A percentile compares a stretch with the other conserved stretches of the same genome.
These are phyloP conservation scores for Populus deltoides DNA, from an alignment of 345 rosid species.

Conservation along the genomic window DNA sequence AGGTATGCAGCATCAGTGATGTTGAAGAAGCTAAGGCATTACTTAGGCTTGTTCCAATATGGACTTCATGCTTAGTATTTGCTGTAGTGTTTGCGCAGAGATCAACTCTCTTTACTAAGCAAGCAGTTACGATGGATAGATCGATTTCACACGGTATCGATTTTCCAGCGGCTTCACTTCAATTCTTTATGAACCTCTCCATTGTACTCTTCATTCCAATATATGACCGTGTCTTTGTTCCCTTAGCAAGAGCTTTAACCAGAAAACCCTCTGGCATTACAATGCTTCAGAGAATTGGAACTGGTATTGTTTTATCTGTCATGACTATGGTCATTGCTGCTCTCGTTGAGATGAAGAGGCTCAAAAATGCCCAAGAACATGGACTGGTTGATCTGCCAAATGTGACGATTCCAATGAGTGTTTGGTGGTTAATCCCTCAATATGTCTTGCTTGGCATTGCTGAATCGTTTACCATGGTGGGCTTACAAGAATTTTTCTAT, in stretches of 20 bases:
- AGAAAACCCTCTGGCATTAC: conserved; percentile 20
- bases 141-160: conserved; percentile 6
- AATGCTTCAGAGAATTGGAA: conserved; percentile 33
- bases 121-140: conserved; percentile 28
- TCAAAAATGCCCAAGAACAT: conserved; percentile 13
- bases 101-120: conserved; percentile 28
- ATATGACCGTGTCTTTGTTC: conserved; percentile 23
- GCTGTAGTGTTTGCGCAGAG: conserved; percentile 20
- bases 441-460: conserved; percentile 18
- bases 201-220: conserved; percentile 21
- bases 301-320: conserved; percentile 15
- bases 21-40: conserved; percentile 28
- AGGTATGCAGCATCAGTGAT: conserved; percentile 11
- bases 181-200: conserved; percentile 12
- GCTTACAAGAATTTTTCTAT: conserved; percentile 23
- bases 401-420: conserved; percentile 15
- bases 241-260: conserved; percentile 18
- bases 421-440: conserved; percentile 28
- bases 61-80: conserved; percentile 19
- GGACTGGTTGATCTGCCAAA: conserved; percentile 14
- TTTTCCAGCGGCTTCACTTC: conserved; percentile 25
- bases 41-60: conserved; percentile 27
- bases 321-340: conserved; percentile 19
- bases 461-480: conserved; percentile 6
- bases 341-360: conserved; percentile 15